phyloP scores from a whole-genome alignment of 768 basidiomycete species.

The Suillus hirtellus region DNA sequence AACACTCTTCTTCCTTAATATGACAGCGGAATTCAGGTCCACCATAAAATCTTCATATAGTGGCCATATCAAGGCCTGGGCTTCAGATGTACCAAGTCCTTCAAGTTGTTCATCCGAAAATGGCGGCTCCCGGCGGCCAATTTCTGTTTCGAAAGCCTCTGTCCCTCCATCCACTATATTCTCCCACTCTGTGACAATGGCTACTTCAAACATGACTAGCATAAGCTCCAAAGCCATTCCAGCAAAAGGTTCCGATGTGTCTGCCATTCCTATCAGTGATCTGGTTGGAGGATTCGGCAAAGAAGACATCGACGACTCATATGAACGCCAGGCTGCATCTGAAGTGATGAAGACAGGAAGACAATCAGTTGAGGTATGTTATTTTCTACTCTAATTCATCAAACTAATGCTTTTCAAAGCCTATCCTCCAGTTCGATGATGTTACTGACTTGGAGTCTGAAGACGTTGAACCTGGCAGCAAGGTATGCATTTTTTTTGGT shows the following conservation, averaged over 20 bases:
- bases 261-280: not conserved
- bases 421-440: too few relatives aligned
- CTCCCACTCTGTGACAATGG: not conserved
- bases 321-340: too few relatives aligned
- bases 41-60: not conserved
- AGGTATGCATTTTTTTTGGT: too few relatives aligned
- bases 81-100: not conserved
- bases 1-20: constrained; percentile 9
- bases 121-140: not conserved
- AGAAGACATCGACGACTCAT: not conserved
- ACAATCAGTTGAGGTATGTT: not conserved
- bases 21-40: not conserved
- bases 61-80: not conserved
- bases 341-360: not conserved
- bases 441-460: too few relatives aligned
- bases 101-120: not conserved
- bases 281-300: not conserved
- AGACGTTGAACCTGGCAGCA: too few relatives aligned
- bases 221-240: not conserved
- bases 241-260: not conserved
- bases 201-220: not conserved
- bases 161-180: not conserved
- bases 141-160: not conserved
- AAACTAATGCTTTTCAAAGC: too few relatives aligned
- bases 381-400: too few relatives aligned